phyloP scores from a whole-genome alignment of 139 green algal species.

The Chlorella sp. region DNA sequence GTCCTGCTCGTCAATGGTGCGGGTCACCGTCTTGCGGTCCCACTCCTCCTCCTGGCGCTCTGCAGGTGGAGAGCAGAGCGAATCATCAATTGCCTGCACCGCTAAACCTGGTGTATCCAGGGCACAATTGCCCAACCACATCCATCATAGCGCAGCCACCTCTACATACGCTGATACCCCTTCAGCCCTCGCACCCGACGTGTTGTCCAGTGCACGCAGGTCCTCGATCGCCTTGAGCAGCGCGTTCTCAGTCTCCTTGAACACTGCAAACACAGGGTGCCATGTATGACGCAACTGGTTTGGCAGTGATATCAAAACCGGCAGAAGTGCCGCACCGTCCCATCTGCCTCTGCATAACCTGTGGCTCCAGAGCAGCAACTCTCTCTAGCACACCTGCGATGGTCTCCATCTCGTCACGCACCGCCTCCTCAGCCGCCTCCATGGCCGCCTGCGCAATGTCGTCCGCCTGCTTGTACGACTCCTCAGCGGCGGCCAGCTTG shows the following conservation, averaged over 20 bases:
- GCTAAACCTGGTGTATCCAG: no score
- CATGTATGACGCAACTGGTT: no score
- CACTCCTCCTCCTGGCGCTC: conserved; percentile 38
- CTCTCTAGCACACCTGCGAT: conserved; percentile 45
- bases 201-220: conserved; percentile 56
- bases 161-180: no score
- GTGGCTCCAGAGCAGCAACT: no score
- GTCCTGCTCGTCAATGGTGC: conserved; percentile 1
- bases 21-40: conserved; percentile 25
- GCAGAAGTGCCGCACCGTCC: no score
- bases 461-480: conserved; percentile 58
- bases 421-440: conserved; percentile 80
- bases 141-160: no score
- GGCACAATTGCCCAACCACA: no score
- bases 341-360: no score
- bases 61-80: background rate
- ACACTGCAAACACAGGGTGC: conserved; percentile 39
- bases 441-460: conserved; percentile 74
- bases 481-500: conserved; percentile 34
- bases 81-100: no score
- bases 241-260: conserved; percentile 69
- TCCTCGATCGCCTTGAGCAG: conserved; percentile 73
- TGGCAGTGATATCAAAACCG: no score
- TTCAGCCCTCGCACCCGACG: background rate
- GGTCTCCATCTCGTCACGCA: conserved; percentile 87